These are phyloP conservation scores for Alnus rubra DNA, from an alignment of 306 rosid genomes.

Conservation along the genomic window DNA sequence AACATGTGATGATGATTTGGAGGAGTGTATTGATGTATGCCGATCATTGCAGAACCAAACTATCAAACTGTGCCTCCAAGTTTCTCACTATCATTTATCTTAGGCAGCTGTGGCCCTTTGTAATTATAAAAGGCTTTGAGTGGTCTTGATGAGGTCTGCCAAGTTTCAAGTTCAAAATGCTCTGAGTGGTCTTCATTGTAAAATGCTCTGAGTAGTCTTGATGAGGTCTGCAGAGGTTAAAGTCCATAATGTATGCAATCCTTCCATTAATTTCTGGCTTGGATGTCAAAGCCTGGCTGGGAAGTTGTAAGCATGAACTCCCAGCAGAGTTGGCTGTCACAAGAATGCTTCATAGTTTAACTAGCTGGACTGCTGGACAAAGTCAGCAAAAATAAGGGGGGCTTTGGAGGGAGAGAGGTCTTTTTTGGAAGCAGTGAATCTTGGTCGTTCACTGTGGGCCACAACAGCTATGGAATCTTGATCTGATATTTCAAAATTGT, in stretches of 20 bases:
- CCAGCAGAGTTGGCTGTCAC: background rate
- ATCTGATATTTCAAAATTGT: background rate
- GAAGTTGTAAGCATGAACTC: background rate
- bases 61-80: slow-evolving; percentile 70
- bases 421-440: background rate
- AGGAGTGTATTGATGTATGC: slow-evolving; percentile 84
- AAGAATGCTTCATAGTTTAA: too few species aligned
- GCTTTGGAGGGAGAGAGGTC: too few species aligned
- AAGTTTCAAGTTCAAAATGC: background rate
- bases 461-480: background rate
- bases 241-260: background rate
- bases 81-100: slow-evolving; percentile 39
- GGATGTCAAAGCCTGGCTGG: background rate
- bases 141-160: background rate
- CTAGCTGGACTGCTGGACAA: background rate
- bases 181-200: slow-evolving; percentile 24
- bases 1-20: slow-evolving; percentile 87
- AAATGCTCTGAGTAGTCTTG: background rate
- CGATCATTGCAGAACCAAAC: slow-evolving; percentile 51
- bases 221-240: slow-evolving; percentile 1
- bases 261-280: background rate
- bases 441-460: background rate
- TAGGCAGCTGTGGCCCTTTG: slow-evolving; percentile 32
- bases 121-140: slow-evolving; percentile 24
- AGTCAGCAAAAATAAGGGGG: background rate